These are phyloP conservation scores for Talaromyces sp. DNA, from an alignment of 2,329 filamentous ascomycete species.

Conservation along the genomic window DNA sequence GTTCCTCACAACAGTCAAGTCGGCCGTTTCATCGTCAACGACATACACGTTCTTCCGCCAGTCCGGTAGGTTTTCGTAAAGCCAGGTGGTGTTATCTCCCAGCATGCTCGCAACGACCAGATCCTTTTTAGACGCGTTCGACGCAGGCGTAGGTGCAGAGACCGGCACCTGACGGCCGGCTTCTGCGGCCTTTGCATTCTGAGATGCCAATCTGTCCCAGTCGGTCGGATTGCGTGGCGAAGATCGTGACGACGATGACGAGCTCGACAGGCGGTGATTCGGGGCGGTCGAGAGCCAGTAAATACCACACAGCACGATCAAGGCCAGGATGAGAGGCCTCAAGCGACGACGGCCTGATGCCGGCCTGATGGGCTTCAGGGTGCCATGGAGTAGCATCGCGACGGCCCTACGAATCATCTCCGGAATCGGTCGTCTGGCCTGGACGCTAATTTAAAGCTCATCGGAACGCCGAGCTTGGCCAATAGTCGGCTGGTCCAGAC, in stretches of 20 bases:
- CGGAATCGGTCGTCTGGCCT: not conserved
- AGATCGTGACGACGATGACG: not conserved
- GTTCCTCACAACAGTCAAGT: constrained; percentile 43
- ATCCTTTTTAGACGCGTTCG: constrained; percentile 17
- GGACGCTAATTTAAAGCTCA: constrained; percentile 1
- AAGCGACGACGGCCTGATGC: constrained; percentile 2
- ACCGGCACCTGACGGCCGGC: not conserved
- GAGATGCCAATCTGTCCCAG: not conserved
- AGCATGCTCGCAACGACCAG: constrained; percentile 37
- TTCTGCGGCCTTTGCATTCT: not conserved
- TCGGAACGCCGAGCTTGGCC: not conserved
- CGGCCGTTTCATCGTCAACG: constrained; percentile 44
- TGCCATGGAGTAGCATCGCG: constrained; percentile 1
- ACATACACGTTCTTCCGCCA: constrained; percentile 53
- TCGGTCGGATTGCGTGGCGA: not conserved
- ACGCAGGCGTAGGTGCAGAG: constrained; percentile 1
- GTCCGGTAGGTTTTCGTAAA: constrained; percentile 32
- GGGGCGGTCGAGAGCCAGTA: constrained; percentile 3
- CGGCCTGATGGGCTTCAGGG: not conserved
- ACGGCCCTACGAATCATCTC: not conserved
- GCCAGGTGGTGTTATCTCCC: constrained; percentile 34
- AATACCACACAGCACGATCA: constrained; percentile 4
- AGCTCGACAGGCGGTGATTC: not conserved
- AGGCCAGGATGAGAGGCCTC: not conserved
- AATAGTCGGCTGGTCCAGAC: not conserved